A percentile compares a stretch with the other conserved stretches of the same genome.
phyloP scores from a whole-genome alignment of 2,329 filamentous ascomycete genomes.

The Celoporthe dispersa region DNA sequence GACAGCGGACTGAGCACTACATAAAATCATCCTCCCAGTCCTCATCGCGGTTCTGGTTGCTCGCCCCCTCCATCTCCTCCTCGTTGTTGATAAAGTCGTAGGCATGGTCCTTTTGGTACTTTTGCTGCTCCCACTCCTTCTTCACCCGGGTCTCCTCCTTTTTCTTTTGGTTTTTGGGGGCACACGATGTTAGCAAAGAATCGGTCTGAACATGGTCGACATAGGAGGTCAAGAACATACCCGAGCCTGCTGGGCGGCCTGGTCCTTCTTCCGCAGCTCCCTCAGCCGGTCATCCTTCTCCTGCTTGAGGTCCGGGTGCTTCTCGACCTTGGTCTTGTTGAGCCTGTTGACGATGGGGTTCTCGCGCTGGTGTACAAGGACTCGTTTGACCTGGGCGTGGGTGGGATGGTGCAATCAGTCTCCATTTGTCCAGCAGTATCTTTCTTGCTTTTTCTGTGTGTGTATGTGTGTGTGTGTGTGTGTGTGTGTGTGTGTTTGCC shows the following conservation, averaged over 20 bases:
- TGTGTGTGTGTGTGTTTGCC: no score
- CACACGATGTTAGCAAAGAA: constrained; percentile 11
- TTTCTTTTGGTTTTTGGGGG: constrained; percentile 73
- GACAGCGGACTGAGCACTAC: constrained; percentile 50
- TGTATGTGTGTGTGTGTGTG: no score
- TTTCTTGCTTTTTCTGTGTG: background rate
- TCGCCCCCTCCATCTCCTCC: constrained; percentile 75
- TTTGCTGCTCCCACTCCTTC: constrained; percentile 84
- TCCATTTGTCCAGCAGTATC: background rate
- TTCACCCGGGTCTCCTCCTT: constrained; percentile 76
- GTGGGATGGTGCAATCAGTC: background rate
- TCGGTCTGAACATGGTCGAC: no score
- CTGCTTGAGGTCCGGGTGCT: constrained; percentile 78
- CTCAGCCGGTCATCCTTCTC: constrained; percentile 80
- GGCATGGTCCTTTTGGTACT: constrained; percentile 95
- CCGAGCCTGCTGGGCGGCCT: constrained; percentile 62
- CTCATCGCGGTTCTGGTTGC: constrained; percentile 81
- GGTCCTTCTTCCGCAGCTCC: constrained; percentile 73
- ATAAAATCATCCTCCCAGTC: constrained; percentile 93
- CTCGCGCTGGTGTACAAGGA: constrained; percentile 79
- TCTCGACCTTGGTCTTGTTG: constrained; percentile 94
- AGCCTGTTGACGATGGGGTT: constrained; percentile 95
- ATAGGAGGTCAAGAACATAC: constrained; percentile 48
- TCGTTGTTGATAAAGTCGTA: constrained; percentile 92
- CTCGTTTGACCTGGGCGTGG: constrained; percentile 68